phyloP scores from a whole-genome alignment of 1,284 basidiomycete genomes.

The Cutaneotrichosporon curvatum region DNA sequence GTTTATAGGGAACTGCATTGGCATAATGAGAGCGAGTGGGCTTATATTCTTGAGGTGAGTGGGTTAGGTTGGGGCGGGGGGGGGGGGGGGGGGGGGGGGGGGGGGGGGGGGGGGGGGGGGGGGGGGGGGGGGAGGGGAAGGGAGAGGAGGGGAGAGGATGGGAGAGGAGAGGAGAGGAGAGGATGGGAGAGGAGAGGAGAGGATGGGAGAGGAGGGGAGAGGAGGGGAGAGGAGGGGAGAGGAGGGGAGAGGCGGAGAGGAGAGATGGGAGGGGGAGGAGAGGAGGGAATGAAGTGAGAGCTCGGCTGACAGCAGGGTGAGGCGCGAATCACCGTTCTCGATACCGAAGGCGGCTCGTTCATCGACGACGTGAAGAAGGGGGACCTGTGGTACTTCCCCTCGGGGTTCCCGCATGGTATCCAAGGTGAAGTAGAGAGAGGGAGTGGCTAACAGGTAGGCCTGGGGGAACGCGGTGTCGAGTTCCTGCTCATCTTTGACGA shows the following conservation, averaged over 20 bases:
- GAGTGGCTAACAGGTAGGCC: conserved; percentile 5
- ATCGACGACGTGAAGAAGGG: conserved; percentile 39
- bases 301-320: conserved; percentile 49
- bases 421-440: conserved; percentile 49
- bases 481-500: conserved; percentile 61
- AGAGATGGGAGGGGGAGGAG: too few relatives aligned
- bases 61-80: not conserved
- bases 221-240: too few relatives aligned
- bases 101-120: too few relatives aligned
- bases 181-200: too few relatives aligned
- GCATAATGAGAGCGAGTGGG: conserved; percentile 59
- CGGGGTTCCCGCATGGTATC: conserved; percentile 53
- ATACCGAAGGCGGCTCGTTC: conserved; percentile 58
- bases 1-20: conserved; percentile 63
- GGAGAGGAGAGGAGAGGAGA: too few relatives aligned
- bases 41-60: conserved; percentile 29
- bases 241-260: too few relatives aligned
- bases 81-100: too few relatives aligned
- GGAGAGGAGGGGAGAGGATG: too few relatives aligned
- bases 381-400: conserved; percentile 63
- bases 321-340: conserved; percentile 58
- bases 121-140: too few relatives aligned
- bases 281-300: too few relatives aligned
- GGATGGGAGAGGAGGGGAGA: conserved; percentile 14
- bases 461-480: conserved; percentile 53